phyloP scores from a whole-genome alignment of 106 monocot species.

The Dactylorhiza incarnata region DNA sequence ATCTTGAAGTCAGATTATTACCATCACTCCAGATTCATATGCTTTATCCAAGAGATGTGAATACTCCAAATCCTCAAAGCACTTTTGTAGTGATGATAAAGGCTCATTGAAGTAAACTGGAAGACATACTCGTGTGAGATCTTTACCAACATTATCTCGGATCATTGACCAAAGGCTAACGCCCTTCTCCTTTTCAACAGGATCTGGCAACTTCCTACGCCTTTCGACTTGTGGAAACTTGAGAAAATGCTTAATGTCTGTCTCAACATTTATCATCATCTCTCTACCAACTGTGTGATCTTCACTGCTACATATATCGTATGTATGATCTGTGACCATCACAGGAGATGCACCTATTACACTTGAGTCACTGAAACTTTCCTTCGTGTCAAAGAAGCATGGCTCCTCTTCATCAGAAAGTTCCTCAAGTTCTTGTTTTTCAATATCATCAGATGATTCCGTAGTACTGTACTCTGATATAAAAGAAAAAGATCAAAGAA shows the following conservation, averaged over 20 bases:
- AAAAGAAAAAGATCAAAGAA: not conserved
- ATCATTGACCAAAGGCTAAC: conserved; percentile 95
- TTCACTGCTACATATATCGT: not conserved
- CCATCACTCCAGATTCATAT: conserved; percentile 72
- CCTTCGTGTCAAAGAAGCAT: conserved; percentile 66
- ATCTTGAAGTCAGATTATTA: conserved; percentile 13
- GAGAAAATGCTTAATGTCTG: not conserved
- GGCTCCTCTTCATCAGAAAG: conserved; percentile 65
- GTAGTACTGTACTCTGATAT: conserved; percentile 84
- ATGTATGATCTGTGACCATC: not conserved
- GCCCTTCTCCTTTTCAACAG: conserved; percentile 77
- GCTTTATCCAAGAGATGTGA: conserved; percentile 81
- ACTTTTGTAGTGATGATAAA: conserved; percentile 79
- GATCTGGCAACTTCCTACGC: conserved; percentile 62
- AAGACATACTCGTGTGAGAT: conserved; percentile 87
- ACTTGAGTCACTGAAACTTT: conserved; percentile 43
- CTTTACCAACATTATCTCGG: conserved; percentile 94
- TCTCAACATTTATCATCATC: conserved; percentile 7
- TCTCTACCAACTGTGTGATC: conserved; percentile 4
- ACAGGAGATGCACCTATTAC: conserved; percentile 1
- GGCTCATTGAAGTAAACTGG: conserved; percentile 92
- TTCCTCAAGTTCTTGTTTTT: conserved; percentile 75
- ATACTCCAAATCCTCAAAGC: conserved; percentile 87
- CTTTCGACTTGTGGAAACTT: conserved; percentile 32
- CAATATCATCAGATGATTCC: conserved; percentile 92